phyloP scores from a whole-genome alignment of 345 rosid species.

The Brassica cretica region DNA sequence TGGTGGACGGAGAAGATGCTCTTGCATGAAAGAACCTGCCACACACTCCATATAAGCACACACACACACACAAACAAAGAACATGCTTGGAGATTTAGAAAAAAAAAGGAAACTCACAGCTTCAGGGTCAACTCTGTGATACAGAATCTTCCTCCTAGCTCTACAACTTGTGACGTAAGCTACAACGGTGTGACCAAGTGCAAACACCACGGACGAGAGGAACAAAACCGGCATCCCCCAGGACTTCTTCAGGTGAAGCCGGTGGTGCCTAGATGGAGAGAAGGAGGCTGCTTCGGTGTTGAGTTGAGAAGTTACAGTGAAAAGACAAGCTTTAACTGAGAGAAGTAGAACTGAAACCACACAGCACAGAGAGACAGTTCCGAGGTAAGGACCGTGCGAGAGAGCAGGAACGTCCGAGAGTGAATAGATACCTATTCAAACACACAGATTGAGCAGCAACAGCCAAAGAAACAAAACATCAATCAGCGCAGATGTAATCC shows the following conservation, averaged over 20 bases:
- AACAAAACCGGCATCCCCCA: conserved; percentile 97
- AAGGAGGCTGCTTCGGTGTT: conserved; percentile 69
- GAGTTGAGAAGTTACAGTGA: conserved; percentile 67
- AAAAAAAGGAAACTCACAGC: conserved; percentile 53
- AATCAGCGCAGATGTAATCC: too few relatives aligned
- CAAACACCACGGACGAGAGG: conserved; percentile 78
- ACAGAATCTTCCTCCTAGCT: conserved; percentile 76
- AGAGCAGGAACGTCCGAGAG: conserved; percentile 70
- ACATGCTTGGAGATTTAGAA: too few relatives aligned
- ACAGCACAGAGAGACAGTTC: conserved; percentile 73
- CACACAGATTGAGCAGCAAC: not conserved
- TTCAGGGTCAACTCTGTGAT: conserved; percentile 85
- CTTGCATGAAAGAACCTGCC: conserved; percentile 81
- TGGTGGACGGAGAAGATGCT: conserved; percentile 71
- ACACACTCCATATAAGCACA: not conserved
- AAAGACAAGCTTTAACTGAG: conserved; percentile 76
- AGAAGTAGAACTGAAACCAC: conserved; percentile 66
- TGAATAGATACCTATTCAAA: conserved; percentile 65
- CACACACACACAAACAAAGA: not conserved
- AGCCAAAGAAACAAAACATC: not conserved
- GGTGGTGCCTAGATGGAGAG: conserved; percentile 66
- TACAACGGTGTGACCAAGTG: conserved; percentile 82
- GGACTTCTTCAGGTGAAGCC: conserved; percentile 80
- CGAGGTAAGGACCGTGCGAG: conserved; percentile 87
- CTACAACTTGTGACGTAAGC: conserved; percentile 87